Evolutionary conservation across 2,329 filamentous ascomycete species (phyloP), one percentile per base, ranked within the genome.

Genomic region (Fusarium nisikadoi): DNA sequence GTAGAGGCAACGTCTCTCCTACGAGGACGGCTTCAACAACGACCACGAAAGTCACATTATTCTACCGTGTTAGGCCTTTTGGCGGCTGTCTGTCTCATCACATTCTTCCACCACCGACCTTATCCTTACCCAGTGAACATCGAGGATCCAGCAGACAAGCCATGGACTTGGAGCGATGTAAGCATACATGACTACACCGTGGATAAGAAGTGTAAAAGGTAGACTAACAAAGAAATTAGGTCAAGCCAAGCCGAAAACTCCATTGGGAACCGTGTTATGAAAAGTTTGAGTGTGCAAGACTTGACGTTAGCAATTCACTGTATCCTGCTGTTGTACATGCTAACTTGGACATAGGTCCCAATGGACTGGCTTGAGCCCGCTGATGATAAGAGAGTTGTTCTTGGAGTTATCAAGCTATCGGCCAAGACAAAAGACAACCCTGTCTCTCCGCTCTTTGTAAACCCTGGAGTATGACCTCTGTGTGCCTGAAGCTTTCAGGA

Each of bases 321-420:
- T 31, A 6, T 9, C 29, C 9, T 46, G 2, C 7, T 29, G 6
- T 19, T 25, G 11, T 3, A 19, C 8, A 3, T 50, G 8, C 58
- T 72, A 17, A 72, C 27, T 19, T 17, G 27, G 62, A 20, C 39
- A 5, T 31, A 82, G 80, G 75, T 82, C 17, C 80, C 81, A 1
- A 81, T 81, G 79, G 76, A 81, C 53, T 82, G 80, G 80, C 68
- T 78, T 13, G 73, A 76, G 7, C 78, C 79, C 23, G 70, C 66
- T 2, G 72, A 79, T 11, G 59, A 74, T 10, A 64, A 73, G 19
- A 72, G 79, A 25, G 80, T 82, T 25, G 71, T 79, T 2, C 68
- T 82, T 25, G 81, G 79, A 20, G 70, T 83, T 29, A 75, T 78
- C 50, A 77, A 77, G 42, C 62, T 82, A 52, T 70, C 78, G 3